Evolutionary conservation across 2,329 filamentous ascomycete genomes (phyloP), one percentile per base, ranked within the genome.

Genomic region (Didymella exigua): DNA sequence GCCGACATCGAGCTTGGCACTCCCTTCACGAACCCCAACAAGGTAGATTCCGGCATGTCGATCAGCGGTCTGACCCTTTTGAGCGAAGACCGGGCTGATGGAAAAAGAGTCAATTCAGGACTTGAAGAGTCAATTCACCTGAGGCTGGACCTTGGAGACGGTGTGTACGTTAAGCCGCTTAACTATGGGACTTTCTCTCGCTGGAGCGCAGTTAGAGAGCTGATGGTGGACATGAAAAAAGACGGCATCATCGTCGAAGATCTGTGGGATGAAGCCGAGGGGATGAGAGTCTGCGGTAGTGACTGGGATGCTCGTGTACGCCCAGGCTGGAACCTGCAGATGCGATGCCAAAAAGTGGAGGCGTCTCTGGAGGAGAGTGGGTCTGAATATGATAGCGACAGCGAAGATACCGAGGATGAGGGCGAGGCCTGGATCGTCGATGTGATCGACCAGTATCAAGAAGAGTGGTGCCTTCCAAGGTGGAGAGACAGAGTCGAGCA

Each of bases 201-300:
- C n/a, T 62, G 61, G 63, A 33, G 44, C 3, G 46, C 53, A 9
- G 36, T 63, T 2, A 23, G 40, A 21, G 61, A 96, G 86, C 83
- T 97, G 91, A 84, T 96, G 90, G 49, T 91, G 91, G 85, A 96
- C 90, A 76, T 93, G 90, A 79, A 96, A 91, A 65, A 96, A 86
- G 81, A 97, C 91, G 66, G 96, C 75, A 82, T 97, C 91, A 66
- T 96, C 83, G 70, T 85, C 91, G 77, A 95, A 85, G 73, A 93
- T 77, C 71, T 86, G 84, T 67, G 82, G 78, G 63, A 86, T 74
- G 76, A 87, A 83, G 74, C 88, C 84, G 70, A 97, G 77, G 65
- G 90, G 84, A 75, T 96, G 91, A 68, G 96, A 85, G 86, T 98
- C 96, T 88, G 97, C 91, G 71, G 96, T 89, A 68, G 97, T 4